A percentile compares a stretch with the other conserved stretches of the same genome.
These are phyloP conservation scores for Casuarina cunninghamiana DNA, from an alignment of 306 rosid genomes.

Conservation along the genomic window DNA sequence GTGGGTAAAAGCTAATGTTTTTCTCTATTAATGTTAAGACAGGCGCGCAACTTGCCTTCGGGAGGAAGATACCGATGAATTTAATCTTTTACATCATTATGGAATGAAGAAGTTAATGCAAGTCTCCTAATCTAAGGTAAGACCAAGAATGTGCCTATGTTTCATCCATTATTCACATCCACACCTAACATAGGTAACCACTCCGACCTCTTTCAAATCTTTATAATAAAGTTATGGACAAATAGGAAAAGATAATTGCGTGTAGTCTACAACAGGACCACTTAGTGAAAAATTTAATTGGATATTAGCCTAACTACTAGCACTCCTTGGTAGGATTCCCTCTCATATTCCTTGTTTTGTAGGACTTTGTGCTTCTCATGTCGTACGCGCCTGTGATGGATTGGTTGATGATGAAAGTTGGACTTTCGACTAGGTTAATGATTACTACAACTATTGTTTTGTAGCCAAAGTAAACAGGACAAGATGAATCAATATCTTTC, in stretches of 20 bases:
- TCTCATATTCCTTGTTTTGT: not conserved
- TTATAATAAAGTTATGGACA: not conserved
- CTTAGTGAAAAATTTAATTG: not conserved
- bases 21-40: too few species aligned
- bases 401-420: not conserved
- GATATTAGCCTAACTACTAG: not conserved
- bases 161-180: slow-evolving; percentile 23
- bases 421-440: not conserved
- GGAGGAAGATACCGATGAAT: not conserved
- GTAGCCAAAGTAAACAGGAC: not conserved
- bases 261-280: not conserved
- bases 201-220: slow-evolving; percentile 27
- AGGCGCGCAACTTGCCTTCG: not conserved
- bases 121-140: not conserved
- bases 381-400: not conserved
- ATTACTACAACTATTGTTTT: not conserved
- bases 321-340: not conserved
- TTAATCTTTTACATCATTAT: not conserved
- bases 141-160: slow-evolving; percentile 11
- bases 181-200: slow-evolving; percentile 30
- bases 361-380: not conserved
- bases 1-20: not conserved
- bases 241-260: not conserved
- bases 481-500: not conserved
- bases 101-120: slow-evolving; percentile 9